phyloP scores from a whole-genome alignment of 2,329 filamentous ascomycete genomes.

The Calonectria multiphialidica region DNA sequence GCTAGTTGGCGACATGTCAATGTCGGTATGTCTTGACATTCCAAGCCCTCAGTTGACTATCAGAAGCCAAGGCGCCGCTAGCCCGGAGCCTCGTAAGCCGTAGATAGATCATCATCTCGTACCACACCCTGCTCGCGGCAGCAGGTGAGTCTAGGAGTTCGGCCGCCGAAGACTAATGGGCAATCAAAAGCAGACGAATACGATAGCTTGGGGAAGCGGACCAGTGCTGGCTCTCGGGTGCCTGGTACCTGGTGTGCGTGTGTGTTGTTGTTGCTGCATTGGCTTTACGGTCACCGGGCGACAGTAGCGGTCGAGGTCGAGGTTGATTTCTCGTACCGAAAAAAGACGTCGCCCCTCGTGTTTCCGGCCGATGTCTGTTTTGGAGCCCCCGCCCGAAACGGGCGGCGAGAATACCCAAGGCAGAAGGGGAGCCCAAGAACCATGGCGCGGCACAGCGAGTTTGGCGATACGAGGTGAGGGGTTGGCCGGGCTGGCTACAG shows the following conservation, averaged over 20 bases:
- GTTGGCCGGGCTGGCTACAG: background rate
- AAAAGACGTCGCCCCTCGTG: background rate
- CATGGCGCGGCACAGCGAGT: slow-evolving; percentile 15
- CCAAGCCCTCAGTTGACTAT: slow-evolving; percentile 8
- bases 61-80: slow-evolving; percentile 16
- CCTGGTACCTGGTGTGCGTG: background rate
- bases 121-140: background rate
- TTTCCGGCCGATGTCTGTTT: slow-evolving; percentile 5
- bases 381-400: slow-evolving; percentile 6
- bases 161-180: slow-evolving; percentile 9
- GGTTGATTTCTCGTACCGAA: background rate
- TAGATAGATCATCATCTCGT: slow-evolving; percentile 13
- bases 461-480: slow-evolving; percentile 19
- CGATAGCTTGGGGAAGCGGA: slow-evolving; percentile 6
- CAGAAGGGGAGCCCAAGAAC: background rate
- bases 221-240: background rate
- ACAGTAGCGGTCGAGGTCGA: background rate
- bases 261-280: background rate
- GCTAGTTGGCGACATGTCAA: slow-evolving; percentile 10
- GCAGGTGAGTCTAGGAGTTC: slow-evolving; percentile 11
- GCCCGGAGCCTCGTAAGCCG: slow-evolving; percentile 4
- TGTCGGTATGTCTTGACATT: slow-evolving; percentile 9
- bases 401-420: background rate
- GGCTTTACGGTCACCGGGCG: background rate
- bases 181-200: slow-evolving; percentile 14